Evolutionary conservation across 305 asterid species (phyloP).

Genomic region (Withania somnifera): DNA sequence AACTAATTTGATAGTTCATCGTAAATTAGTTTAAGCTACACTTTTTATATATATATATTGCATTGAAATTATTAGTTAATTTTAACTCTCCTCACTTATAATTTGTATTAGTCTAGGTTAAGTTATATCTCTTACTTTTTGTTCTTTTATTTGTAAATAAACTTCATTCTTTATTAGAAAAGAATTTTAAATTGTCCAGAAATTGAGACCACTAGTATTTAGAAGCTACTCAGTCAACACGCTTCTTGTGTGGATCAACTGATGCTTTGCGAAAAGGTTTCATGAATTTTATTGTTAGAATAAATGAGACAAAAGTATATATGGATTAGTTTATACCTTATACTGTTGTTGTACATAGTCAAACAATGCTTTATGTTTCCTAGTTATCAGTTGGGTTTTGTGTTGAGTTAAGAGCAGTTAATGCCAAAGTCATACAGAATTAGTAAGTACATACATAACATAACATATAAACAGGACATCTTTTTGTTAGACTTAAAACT

Average conservation of each 20-base stretch:
- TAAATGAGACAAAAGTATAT: neutral
- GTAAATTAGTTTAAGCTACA: no score
- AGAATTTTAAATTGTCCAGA: no score
- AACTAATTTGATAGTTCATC: no score
- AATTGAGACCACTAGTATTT: no score
- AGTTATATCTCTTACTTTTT: no score
- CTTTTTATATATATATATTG: no score
- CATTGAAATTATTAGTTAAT: no score
- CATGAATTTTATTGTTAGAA: neutral
- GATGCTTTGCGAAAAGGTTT: neutral
- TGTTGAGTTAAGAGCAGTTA: neutral
- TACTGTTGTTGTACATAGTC: neutral
- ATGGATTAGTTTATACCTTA: neutral
- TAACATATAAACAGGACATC: neutral
- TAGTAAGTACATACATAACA: neutral
- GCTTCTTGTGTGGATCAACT: neutral
- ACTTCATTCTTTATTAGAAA: no score
- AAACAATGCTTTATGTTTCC: neutral
- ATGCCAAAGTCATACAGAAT: neutral
- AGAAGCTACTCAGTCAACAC: conserved; percentile 7
- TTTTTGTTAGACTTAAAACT: neutral
- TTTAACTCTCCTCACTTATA: no score
- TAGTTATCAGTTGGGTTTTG: neutral
- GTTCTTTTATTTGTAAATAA: no score
- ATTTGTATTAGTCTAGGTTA: no score